These are phyloP conservation scores for Pezicula neosporulosa DNA, from an alignment of 2,329 filamentous ascomycete genomes.

Conservation along the genomic window DNA sequence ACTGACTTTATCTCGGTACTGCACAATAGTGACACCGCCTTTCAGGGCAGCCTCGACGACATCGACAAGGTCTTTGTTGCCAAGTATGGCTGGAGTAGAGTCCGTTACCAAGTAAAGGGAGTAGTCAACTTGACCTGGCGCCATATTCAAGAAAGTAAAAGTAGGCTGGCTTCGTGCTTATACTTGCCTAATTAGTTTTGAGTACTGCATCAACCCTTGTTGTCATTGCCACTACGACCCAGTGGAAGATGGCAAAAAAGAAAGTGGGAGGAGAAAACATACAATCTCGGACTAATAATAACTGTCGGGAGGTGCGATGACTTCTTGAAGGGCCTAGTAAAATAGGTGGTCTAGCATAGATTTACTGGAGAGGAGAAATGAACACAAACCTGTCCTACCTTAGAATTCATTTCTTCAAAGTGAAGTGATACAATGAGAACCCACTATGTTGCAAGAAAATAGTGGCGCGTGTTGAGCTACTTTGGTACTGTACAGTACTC, in stretches of 20 bases:
- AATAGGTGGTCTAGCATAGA: too few species aligned
- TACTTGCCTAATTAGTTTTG: neutral
- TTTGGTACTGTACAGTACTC: too few species aligned
- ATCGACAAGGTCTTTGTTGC: constrained; percentile 61
- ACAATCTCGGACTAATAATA: too few species aligned
- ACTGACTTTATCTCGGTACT: constrained; percentile 85
- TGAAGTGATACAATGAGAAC: neutral
- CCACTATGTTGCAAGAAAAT: neutral
- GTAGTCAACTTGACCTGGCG: constrained; percentile 59
- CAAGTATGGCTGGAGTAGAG: constrained; percentile 82
- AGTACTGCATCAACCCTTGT: too few species aligned
- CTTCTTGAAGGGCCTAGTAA: too few species aligned
- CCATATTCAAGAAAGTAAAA: constrained; percentile 25
- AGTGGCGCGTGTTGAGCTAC: too few species aligned
- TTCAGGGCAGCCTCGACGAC: constrained; percentile 74
- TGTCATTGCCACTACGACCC: too few species aligned
- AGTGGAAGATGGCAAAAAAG: too few species aligned
- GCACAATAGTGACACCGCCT: constrained; percentile 82
- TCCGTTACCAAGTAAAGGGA: constrained; percentile 90
- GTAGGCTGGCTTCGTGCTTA: neutral
- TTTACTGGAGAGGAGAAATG: too few species aligned
- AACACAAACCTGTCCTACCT: constrained; percentile 1
- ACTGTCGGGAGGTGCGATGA: too few species aligned
- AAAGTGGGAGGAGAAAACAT: too few species aligned
- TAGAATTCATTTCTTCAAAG: constrained; percentile 1